Percentiles rank a stretch among this genome's conserved stretches.
Evolutionary conservation across 2,329 filamentous ascomycete genomes (phyloP).

Genomic region (Catunica adiposa): DNA sequence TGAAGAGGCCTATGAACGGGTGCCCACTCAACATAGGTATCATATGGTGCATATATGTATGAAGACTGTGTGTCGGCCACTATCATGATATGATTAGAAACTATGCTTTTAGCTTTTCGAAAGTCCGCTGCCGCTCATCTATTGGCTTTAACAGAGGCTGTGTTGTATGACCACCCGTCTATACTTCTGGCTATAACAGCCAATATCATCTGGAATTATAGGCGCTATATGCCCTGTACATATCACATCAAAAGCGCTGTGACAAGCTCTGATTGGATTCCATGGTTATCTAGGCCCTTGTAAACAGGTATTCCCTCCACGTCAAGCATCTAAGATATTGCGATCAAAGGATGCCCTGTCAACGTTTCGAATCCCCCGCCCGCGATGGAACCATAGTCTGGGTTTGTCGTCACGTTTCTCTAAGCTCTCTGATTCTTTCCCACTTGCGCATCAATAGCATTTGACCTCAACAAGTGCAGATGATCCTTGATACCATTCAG

Average conservation of each 20-base stretch:
- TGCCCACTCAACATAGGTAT: not conserved
- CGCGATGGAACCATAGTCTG: not conserved
- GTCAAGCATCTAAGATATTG: no score
- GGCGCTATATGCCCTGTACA: not conserved
- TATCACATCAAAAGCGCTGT: not conserved
- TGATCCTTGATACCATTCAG: not conserved
- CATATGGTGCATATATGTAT: not conserved
- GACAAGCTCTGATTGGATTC: not conserved
- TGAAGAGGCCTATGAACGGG: not conserved
- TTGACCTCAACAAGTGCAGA: no score
- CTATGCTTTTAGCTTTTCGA: no score
- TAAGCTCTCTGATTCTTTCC: not conserved
- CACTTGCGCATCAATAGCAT: no score
- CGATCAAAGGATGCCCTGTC: no score
- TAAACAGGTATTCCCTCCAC: no score
- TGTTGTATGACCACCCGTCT: not conserved
- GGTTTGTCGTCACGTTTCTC: not conserved
- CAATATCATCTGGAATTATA: not conserved
- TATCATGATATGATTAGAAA: no score
- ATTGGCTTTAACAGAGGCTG: not conserved
- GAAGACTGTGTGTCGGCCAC: not conserved
- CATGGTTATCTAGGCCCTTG: no score
- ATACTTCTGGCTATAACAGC: not conserved
- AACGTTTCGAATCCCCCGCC: not conserved
- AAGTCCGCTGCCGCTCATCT: not conserved